These are phyloP conservation scores for Aspergillus arachidicola DNA, from an alignment of 2,329 filamentous ascomycete genomes.

Conservation along the genomic window DNA sequence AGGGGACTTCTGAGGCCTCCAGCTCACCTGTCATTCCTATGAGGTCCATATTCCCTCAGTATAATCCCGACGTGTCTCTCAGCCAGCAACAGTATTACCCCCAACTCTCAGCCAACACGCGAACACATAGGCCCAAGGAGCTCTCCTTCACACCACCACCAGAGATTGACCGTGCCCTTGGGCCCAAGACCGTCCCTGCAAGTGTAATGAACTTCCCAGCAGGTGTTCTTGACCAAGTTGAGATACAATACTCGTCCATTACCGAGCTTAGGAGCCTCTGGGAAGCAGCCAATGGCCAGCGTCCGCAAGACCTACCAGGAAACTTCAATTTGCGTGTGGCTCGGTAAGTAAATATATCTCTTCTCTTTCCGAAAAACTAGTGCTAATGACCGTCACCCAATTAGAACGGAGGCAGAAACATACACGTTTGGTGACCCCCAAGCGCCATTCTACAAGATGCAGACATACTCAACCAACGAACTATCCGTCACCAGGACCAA, in stretches of 20 bases:
- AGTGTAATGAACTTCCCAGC: conserved; percentile 46
- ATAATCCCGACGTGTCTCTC: conserved; percentile 42
- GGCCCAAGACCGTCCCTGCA: conserved; percentile 46
- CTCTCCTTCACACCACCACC: conserved; percentile 36
- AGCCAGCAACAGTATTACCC: conserved; percentile 42
- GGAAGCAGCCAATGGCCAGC: conserved; percentile 50
- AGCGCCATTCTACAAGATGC: conserved; percentile 49
- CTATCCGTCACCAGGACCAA: conserved; percentile 45
- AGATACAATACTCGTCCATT: conserved; percentile 40
- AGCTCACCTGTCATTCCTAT: conserved; percentile 41
- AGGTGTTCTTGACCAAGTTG: conserved; percentile 37
- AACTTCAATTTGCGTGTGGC: conserved; percentile 45
- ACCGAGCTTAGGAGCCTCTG: conserved; percentile 46
- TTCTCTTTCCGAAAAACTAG: background rate
- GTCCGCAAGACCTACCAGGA: conserved; percentile 32
- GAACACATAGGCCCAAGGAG: conserved; percentile 21
- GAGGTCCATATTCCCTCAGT: conserved; percentile 50
- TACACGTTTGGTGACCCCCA: conserved; percentile 47
- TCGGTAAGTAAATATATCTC: conserved; percentile 34
- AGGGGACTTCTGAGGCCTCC: conserved; percentile 23
- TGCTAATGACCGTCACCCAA: conserved; percentile 26
- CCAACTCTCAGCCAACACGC: conserved; percentile 22
- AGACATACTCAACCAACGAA: conserved; percentile 46
- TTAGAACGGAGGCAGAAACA: conserved; percentile 43
- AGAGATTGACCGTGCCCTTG: conserved; percentile 39